These are phyloP conservation scores for Setomelanomma holmii DNA, from an alignment of 2,329 filamentous ascomycete genomes.

Conservation along the genomic window DNA sequence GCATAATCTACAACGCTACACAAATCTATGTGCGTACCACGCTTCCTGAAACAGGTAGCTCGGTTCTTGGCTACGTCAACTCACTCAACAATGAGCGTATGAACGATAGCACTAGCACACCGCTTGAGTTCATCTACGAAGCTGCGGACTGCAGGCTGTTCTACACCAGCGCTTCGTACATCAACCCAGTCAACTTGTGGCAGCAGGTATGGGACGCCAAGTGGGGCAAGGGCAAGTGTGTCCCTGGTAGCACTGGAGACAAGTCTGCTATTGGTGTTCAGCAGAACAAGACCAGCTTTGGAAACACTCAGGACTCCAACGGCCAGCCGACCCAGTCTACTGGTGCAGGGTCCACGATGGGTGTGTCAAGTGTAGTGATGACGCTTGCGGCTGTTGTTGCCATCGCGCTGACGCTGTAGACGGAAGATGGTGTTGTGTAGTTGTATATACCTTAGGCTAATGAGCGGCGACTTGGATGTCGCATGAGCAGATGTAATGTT, in stretches of 20 bases:
- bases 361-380: neutral
- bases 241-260: constrained; percentile 20
- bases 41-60: constrained; percentile 1
- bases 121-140: constrained; percentile 65
- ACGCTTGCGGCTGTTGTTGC: neutral
- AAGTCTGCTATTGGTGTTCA: constrained; percentile 17
- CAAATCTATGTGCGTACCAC: constrained; percentile 18
- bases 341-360: neutral
- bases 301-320: constrained; percentile 3
- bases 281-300: constrained; percentile 4
- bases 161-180: constrained; percentile 60
- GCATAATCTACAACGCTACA: constrained; percentile 8
- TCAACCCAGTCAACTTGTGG: constrained; percentile 59
- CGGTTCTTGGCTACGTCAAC: constrained; percentile 16
- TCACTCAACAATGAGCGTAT: constrained; percentile 34
- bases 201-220: constrained; percentile 31
- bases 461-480: neutral
- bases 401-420: constrained; percentile 3
- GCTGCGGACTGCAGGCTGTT: constrained; percentile 67
- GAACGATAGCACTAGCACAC: constrained; percentile 38
- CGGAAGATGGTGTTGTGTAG: neutral
- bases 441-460: neutral
- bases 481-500: neutral
- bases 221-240: constrained; percentile 28
- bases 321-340: neutral